A percentile compares a stretch with the other conserved stretches of the same genome.
phyloP scores from a whole-genome alignment of 2,329 filamentous ascomycete genomes.

The Cercospora zeina region DNA sequence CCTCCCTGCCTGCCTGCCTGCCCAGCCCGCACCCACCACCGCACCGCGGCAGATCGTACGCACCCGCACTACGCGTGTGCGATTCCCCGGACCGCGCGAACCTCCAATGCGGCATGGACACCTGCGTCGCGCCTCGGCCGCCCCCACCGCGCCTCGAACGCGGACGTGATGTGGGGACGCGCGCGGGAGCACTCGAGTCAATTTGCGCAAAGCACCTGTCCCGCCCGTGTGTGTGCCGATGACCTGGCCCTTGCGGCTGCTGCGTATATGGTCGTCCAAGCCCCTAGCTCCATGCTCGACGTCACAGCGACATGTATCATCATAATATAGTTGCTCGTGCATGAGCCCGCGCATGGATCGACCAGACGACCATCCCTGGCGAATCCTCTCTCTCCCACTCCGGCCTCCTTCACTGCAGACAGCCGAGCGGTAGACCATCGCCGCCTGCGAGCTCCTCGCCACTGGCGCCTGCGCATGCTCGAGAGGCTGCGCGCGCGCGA shows the following conservation, averaged over 20 bases:
- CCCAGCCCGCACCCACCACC: no score
- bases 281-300: constrained; percentile 30
- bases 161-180: constrained; percentile 3
- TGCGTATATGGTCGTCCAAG: constrained; percentile 25
- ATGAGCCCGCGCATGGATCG: constrained; percentile 35
- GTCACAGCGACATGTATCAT: constrained; percentile 28
- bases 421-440: constrained; percentile 25
- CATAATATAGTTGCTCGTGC: constrained; percentile 29
- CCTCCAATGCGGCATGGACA: constrained; percentile 2
- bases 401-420: constrained; percentile 28
- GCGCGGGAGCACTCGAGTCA: constrained; percentile 17
- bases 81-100: constrained; percentile 27
- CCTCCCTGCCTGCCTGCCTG: no score
- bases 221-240: background rate
- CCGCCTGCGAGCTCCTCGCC: constrained; percentile 15
- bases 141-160: constrained; percentile 1
- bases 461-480: constrained; percentile 17
- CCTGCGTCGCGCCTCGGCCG: constrained; percentile 18
- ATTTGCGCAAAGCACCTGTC: constrained; percentile 15
- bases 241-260: constrained; percentile 17
- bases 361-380: constrained; percentile 31
- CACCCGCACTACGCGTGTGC: constrained; percentile 24
- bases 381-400: constrained; percentile 22
- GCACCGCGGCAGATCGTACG: constrained; percentile 35
- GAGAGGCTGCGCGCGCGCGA: constrained; percentile 10